phyloP scores from a whole-genome alignment of 2,329 filamentous ascomycete species.

The Pseudogymnoascus sp. region DNA sequence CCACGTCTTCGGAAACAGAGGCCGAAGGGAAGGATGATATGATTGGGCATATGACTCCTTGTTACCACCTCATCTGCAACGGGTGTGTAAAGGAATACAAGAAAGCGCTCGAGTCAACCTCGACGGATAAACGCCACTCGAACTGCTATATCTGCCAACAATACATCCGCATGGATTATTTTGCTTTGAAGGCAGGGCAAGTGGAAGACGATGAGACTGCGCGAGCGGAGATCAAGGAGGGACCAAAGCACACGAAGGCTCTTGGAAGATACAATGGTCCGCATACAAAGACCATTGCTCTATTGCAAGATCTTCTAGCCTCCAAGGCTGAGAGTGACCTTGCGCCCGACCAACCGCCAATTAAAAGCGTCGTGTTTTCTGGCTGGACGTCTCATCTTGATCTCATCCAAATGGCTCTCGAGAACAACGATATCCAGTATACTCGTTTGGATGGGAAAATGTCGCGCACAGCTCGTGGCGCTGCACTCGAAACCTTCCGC shows the following conservation, averaged over 20 bases:
- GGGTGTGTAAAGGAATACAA: constrained; percentile 59
- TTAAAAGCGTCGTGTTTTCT: constrained; percentile 92
- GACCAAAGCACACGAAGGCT: constrained; percentile 47
- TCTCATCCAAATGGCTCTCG: constrained; percentile 76
- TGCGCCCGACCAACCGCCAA: constrained; percentile 59
- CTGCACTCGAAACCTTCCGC: constrained; percentile 70
- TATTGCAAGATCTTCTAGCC: constrained; percentile 65
- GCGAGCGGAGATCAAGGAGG: constrained; percentile 21
- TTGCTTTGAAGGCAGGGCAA: constrained; percentile 51
- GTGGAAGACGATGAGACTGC: constrained; percentile 24
- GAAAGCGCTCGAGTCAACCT: constrained; percentile 38
- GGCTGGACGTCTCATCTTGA: constrained; percentile 95
- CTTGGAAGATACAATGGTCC: constrained; percentile 69
- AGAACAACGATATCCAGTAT: constrained; percentile 56
- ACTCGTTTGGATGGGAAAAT: constrained; percentile 88
- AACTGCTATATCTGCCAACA: constrained; percentile 62
- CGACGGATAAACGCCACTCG: constrained; percentile 32
- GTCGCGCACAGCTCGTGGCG: constrained; percentile 63
- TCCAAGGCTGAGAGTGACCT: constrained; percentile 54
- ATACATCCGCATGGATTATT: constrained; percentile 54
- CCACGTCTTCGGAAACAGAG: constrained; percentile 50
- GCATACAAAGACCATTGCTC: constrained; percentile 81
- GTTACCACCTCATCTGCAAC: constrained; percentile 77
- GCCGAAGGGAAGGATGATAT: constrained; percentile 49
- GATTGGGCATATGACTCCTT: constrained; percentile 74